phyloP scores from a whole-genome alignment of 345 rosid species.

The Arabidopsis thaliana region DNA sequence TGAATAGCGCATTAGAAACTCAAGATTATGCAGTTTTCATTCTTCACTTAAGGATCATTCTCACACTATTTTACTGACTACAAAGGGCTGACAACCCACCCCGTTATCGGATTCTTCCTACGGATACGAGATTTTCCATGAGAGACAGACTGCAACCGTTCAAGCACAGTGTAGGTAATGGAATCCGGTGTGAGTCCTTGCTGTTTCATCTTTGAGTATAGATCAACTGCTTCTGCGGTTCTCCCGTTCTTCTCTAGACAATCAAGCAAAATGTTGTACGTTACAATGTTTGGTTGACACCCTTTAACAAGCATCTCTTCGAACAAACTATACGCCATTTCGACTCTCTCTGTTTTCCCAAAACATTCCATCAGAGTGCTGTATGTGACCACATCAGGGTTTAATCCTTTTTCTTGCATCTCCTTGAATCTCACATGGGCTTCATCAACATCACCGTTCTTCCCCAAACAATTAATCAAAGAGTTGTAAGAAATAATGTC shows the following conservation, averaged over 20 bases:
- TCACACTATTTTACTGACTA: slow-evolving; percentile 15
- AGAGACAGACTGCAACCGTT: slow-evolving; percentile 77
- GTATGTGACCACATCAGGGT: slow-evolving; percentile 92
- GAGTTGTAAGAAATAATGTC: slow-evolving; percentile 87
- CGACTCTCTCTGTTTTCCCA: slow-evolving; percentile 87
- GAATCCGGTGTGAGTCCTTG: slow-evolving; percentile 88
- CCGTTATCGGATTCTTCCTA: slow-evolving; percentile 85
- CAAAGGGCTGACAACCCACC: slow-evolving; percentile 86
- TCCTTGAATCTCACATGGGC: slow-evolving; percentile 91
- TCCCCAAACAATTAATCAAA: slow-evolving; percentile 87
- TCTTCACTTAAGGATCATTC: not conserved
- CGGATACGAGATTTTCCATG: slow-evolving; percentile 67
- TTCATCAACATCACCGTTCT: slow-evolving; percentile 91
- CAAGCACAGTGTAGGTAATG: slow-evolving; percentile 76
- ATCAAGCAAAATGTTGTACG: slow-evolving; percentile 88
- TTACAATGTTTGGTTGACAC: slow-evolving; percentile 86
- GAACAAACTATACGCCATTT: slow-evolving; percentile 82
- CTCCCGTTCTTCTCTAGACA: slow-evolving; percentile 83
- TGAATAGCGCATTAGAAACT: not conserved
- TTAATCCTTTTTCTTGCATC: slow-evolving; percentile 87
- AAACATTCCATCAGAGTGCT: slow-evolving; percentile 92
- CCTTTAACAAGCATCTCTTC: slow-evolving; percentile 82
- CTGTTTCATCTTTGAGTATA: slow-evolving; percentile 74
- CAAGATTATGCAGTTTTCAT: slow-evolving; percentile 20
- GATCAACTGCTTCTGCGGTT: slow-evolving; percentile 83